Evolutionary conservation across 2,329 filamentous ascomycete species (phyloP).

Genomic region (Arachnopeziza araneosa): DNA sequence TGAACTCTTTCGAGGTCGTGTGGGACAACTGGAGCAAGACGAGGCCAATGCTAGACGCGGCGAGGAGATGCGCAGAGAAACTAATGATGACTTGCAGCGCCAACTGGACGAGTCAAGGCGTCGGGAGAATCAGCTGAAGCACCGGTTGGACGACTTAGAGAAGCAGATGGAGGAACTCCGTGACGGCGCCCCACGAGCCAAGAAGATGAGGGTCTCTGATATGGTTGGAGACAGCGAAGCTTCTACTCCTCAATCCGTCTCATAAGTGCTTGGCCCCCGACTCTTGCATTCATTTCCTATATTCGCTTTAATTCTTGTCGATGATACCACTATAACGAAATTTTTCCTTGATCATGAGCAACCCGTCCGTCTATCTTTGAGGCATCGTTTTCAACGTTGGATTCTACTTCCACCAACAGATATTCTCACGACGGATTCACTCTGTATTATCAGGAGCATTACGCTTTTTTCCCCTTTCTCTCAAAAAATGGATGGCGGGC

Average conservation of each 20-base stretch:
- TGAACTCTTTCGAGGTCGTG: constrained; percentile 68
- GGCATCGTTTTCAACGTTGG: too few relatives aligned
- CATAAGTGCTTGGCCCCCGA: background rate
- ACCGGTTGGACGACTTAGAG: constrained; percentile 74
- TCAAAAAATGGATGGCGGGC: constrained; percentile 4
- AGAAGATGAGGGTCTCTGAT: constrained; percentile 52
- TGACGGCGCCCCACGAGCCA: constrained; percentile 43
- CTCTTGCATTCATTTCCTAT: background rate
- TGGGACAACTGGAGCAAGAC: constrained; percentile 71
- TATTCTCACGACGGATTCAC: background rate
- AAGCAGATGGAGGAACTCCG: constrained; percentile 38
- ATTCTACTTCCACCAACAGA: background rate
- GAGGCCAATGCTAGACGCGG: constrained; percentile 62
- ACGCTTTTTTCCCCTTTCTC: background rate
- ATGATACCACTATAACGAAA: constrained; percentile 17
- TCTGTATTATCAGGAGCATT: constrained; percentile 2
- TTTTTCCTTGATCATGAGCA: background rate
- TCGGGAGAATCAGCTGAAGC: constrained; percentile 76
- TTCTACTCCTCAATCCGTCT: constrained; percentile 19
- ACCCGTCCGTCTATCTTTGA: background rate
- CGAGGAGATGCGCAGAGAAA: constrained; percentile 51
- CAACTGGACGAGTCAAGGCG: constrained; percentile 72
- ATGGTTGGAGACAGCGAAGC: constrained; percentile 32
- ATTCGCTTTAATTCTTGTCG: background rate
- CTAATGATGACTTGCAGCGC: constrained; percentile 48